A percentile compares a stretch with the other conserved stretches of the same genome.
These are phyloP conservation scores for Hypoxylon sp. DNA, from an alignment of 2,329 filamentous ascomycete species.

Conservation along the genomic window DNA sequence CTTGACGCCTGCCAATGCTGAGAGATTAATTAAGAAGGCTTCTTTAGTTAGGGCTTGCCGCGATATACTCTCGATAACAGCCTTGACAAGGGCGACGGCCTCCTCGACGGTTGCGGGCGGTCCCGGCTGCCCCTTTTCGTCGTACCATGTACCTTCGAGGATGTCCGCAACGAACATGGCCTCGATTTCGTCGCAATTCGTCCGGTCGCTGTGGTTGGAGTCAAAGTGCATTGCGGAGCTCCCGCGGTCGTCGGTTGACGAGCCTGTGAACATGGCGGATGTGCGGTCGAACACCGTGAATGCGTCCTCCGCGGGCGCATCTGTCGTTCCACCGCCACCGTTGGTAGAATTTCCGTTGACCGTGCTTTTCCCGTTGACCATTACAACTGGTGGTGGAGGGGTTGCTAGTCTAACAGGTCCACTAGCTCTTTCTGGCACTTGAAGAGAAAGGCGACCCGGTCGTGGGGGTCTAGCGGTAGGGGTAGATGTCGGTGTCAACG, in stretches of 20 bases:
- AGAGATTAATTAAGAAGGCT: conserved; percentile 71
- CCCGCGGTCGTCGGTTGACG: conserved; percentile 39
- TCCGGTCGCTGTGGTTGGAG: conserved; percentile 60
- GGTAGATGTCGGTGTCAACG: conserved; percentile 41
- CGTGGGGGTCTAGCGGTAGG: conserved; percentile 51
- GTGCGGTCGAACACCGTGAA: conserved; percentile 50
- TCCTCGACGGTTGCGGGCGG: conserved; percentile 66
- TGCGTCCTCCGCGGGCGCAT: conserved; percentile 21
- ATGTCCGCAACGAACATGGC: conserved; percentile 67
- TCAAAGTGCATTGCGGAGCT: conserved; percentile 49
- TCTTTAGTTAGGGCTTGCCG: conserved; percentile 66
- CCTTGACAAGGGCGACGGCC: conserved; percentile 66
- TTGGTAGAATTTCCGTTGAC: conserved; percentile 37
- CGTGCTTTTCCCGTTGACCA: conserved; percentile 65
- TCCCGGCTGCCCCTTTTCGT: conserved; percentile 61
- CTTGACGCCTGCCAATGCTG: conserved; percentile 69
- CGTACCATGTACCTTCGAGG: conserved; percentile 66
- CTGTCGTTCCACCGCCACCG: conserved; percentile 26
- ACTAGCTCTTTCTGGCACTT: conserved; percentile 73
- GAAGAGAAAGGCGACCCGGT: conserved; percentile 70
- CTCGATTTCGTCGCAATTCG: conserved; percentile 71
- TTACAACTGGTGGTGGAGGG: conserved; percentile 65
- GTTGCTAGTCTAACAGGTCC: conserved; percentile 75
- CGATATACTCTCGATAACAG: conserved; percentile 68
- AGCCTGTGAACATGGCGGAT: conserved; percentile 48